phyloP scores from a whole-genome alignment of 768 basidiomycete genomes.

The Galerina sulciceps region DNA sequence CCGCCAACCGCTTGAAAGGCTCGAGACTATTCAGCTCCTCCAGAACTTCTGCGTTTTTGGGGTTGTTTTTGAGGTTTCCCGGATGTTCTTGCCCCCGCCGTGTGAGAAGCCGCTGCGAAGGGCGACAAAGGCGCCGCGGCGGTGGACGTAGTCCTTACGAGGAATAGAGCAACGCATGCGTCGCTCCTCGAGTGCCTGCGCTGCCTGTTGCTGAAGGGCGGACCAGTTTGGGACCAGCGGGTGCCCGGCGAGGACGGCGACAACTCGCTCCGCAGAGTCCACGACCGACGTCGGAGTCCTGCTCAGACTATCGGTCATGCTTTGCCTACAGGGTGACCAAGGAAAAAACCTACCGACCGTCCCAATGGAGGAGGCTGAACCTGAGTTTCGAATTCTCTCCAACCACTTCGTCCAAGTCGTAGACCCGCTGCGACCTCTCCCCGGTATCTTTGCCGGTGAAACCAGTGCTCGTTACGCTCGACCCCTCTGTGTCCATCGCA shows the following conservation, averaged over 20 bases:
- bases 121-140: slow-evolving; percentile 5
- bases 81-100: slow-evolving; percentile 13
- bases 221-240: slow-evolving; percentile 1
- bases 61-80: background rate
- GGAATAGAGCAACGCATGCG: background rate
- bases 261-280: background rate
- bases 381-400: background rate
- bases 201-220: background rate
- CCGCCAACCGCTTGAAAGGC: slow-evolving; percentile 7
- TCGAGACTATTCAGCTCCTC: background rate
- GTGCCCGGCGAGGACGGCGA: slow-evolving; percentile 4
- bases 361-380: background rate
- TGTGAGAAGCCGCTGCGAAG: slow-evolving; percentile 13
- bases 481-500: background rate
- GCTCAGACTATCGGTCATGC: background rate
- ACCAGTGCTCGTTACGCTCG: background rate
- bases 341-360: background rate
- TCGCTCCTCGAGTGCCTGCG: background rate
- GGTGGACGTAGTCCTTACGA: background rate
- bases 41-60: background rate
- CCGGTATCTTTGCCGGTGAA: background rate
- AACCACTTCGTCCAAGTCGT: background rate
- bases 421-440: background rate
- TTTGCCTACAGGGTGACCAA: background rate
- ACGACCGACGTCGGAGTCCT: slow-evolving; percentile 2